Base-by-base conservation (phyloP, 2,329 filamentous ascomycete species). In the Sordariomycetes sp. region DNA sequence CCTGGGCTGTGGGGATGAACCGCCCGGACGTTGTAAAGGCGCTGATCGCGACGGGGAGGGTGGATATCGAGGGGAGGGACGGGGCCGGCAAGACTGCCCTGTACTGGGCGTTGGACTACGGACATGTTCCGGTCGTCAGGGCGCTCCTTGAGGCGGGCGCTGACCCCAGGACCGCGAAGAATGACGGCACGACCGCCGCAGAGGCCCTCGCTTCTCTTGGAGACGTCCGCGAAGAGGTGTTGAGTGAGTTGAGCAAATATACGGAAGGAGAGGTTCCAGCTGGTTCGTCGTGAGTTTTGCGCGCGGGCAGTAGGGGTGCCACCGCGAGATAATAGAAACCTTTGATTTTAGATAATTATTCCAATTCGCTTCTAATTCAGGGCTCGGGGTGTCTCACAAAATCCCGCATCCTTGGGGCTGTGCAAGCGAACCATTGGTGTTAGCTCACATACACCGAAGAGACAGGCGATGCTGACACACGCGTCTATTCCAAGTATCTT, bases 91-190 rank as follows among this genome's bases (percentile, higher is more conserved):
- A 65, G 25, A 71, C 65, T 12, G 63, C 67, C 43, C 61, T 74
- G 25, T 69, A 66, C 50, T 72, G 65, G 67, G 70, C 70, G 34
- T 65, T 68, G 24, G 66, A 62, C 35, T 71, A 72, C 57, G 68
- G 70, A 0, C 70, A 71, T 59, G 62, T 59, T 14, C 46, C 58
- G 3, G 62, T 67, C 24, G 63, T 69, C 1, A 58, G 60, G 34
- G 57, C 55, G n/a, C 61, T 65, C 32, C 57, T 65, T 25, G 50
- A 54, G 48, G 57, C 22, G 32, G 63, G 63, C 7, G 63, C 64
- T 8, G 60, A 62, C 55, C 58, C 59, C 1, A 50, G 53, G 12
- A 34, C 60, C 55, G 24, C 24, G 43, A 54, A 22, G 11, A 24
- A 40, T 18, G 16, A 4, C 2, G 53, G 53, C 20, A 54, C n/a